Percentiles rank a stretch among this genome's conserved stretches.
These are phyloP conservation scores for Hymenoscyphus fructigenus DNA, from an alignment of 2,329 filamentous ascomycete genomes.

Conservation along the genomic window DNA sequence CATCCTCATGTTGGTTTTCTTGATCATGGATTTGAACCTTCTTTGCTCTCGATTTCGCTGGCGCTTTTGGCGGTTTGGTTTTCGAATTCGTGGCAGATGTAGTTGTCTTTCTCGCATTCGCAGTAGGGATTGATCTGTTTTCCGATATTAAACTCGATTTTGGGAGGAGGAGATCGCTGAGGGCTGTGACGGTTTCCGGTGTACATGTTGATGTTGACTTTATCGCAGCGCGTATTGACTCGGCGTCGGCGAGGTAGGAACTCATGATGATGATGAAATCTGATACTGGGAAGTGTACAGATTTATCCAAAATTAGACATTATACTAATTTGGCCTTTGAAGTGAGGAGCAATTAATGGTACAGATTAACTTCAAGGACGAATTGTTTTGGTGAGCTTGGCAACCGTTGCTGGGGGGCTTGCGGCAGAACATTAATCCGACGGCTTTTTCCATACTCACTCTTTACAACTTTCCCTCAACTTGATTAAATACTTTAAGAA, in stretches of 20 bases:
- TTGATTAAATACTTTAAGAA: not conserved
- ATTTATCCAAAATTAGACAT: conserved; percentile 36
- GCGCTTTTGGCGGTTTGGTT: conserved; percentile 25
- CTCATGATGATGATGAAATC: conserved; percentile 39
- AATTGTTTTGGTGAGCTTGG: not conserved
- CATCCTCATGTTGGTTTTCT: conserved; percentile 30
- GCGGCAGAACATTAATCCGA: not conserved
- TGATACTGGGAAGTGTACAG: conserved; percentile 16
- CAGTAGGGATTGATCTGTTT: conserved; percentile 10
- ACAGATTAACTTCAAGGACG: not conserved
- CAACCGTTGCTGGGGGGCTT: not conserved
- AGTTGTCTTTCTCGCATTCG: conserved; percentile 22
- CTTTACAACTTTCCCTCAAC: not conserved
- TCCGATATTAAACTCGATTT: conserved; percentile 28
- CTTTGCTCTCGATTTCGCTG: conserved; percentile 24
- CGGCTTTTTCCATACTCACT: not conserved
- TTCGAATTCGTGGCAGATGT: conserved; percentile 18
- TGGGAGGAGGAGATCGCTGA: conserved; percentile 47
- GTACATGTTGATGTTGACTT: conserved; percentile 49
- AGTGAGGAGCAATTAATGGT: not conserved
- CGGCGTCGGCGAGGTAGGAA: conserved; percentile 42
- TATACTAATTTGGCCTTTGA: conserved; percentile 27
- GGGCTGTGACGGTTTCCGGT: conserved; percentile 43
- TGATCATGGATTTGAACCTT: conserved; percentile 34
- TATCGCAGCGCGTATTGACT: conserved; percentile 48